Conservation (phyloP, 169 alveolate genomes). For the Neospora caninum region DNA sequence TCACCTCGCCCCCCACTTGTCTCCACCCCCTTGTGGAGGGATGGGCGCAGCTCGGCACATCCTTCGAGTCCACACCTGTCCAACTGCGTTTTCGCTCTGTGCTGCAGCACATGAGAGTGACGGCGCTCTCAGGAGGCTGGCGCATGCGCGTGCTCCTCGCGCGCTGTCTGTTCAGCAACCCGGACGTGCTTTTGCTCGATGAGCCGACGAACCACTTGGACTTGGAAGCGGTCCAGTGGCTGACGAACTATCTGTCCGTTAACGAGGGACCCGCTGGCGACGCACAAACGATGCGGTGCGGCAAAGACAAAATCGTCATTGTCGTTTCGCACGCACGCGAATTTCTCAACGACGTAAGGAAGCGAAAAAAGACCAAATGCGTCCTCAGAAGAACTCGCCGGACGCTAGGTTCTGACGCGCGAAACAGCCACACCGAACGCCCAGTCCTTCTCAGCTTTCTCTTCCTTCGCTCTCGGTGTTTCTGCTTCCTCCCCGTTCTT, state of each 20-base stretch:
- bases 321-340: conserved; percentile 97
- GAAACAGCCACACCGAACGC: too few relatives aligned
- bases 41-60: too few relatives aligned
- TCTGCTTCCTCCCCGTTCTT: too few relatives aligned
- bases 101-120: conserved; percentile 47
- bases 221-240: conserved; percentile 96
- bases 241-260: conserved; percentile 90
- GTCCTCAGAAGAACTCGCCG: too few relatives aligned
- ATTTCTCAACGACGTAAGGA: conserved; percentile 89
- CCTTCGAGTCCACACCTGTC: too few relatives aligned
- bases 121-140: conserved; percentile 56
- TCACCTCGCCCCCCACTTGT: too few relatives aligned
- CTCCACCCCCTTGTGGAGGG: too few relatives aligned
- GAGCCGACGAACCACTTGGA: conserved; percentile 95
- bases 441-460: too few relatives aligned
- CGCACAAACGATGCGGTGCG: conserved; percentile 41
- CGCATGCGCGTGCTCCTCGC: conserved; percentile 70
- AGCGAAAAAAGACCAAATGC: too few relatives aligned
- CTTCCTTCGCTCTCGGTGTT: too few relatives aligned
- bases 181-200: conserved; percentile 91
- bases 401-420: too few relatives aligned
- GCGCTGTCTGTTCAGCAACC: conserved; percentile 86
- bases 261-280: not conserved
- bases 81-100: not conserved
- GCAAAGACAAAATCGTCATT: conserved; percentile 91